Evolutionary conservation across 345 rosid genomes (phyloP), one percentile per base, ranked within the genome.

Genomic region (Noccaea bulbosa): DNA sequence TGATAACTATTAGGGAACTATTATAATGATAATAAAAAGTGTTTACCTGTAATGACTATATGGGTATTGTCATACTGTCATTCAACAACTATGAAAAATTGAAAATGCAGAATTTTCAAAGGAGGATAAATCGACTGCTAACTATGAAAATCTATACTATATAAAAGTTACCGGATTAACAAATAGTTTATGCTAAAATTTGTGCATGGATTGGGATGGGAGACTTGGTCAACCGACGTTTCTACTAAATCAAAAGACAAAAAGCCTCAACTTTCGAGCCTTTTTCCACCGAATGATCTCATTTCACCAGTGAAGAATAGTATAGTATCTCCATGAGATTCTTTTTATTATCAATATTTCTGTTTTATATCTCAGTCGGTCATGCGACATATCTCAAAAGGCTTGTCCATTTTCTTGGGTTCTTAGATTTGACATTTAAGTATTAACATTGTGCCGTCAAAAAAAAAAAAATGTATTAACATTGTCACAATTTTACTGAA

Each of bases 161-260:
- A n/a, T 20, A 11, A 16, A 14, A 47, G 39, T 58, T 10, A 47
- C 40, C 11, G 39, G 15, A 27, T 49, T 2, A 16, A 60, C 1
- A 41, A n/a, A 34, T 22, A 53, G 24, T 14, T 64, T 64, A 2
- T 15, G 16, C 57, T 44, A 43, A 10, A 17, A 11, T 22, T 12
- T 62, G 35, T 65, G 65, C 57, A 72, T 72, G 70, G 20, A 54
- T 38, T 65, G 20, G 4, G 77, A 65, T 55, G 2, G 47, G 48
- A 12, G 52, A 56, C 32, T 72, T 64, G 39, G 67, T 66, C 72
- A 58, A 49, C 14, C 67, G 12, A 50, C 77, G 62, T 50, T 58
- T 65, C 60, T 59, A 58, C 77, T 32, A 12, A 49, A 41, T 58
- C 72, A 73, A 73, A 14, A 65, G 77, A 66, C 67, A 48, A 57